phyloP scores from a whole-genome alignment of 192 early-diverging fungal genomes.

The Chytriomyces sp. region DNA sequence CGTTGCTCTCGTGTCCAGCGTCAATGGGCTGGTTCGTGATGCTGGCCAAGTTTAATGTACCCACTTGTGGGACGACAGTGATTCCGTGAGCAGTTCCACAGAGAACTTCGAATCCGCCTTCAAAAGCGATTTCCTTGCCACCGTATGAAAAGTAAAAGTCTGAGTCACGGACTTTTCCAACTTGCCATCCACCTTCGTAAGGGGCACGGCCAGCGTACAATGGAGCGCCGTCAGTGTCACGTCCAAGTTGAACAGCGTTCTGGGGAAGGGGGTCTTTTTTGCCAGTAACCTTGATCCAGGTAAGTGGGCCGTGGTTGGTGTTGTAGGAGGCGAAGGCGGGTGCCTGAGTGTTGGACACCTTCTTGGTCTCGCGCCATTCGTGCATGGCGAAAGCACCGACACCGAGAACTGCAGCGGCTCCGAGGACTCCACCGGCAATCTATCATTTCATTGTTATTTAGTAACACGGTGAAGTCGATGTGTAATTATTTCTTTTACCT shows the following conservation, averaged over 20 bases:
- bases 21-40: slow-evolving; percentile 52
- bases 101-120: slow-evolving; percentile 61
- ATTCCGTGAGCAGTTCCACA: slow-evolving; percentile 64
- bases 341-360: background rate
- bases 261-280: slow-evolving; percentile 40
- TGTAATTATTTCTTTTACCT: too few relatives aligned
- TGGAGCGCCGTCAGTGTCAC: slow-evolving; percentile 63
- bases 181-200: slow-evolving; percentile 42
- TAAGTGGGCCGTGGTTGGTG: slow-evolving; percentile 33
- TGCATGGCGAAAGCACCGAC: slow-evolving; percentile 44
- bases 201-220: slow-evolving; percentile 64
- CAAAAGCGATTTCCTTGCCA: slow-evolving; percentile 57
- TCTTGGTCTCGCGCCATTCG: slow-evolving; percentile 42
- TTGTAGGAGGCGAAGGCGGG: slow-evolving; percentile 31
- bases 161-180: slow-evolving; percentile 37
- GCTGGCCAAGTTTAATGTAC: slow-evolving; percentile 48
- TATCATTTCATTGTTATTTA: background rate
- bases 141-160: slow-evolving; percentile 57
- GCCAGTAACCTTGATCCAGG: slow-evolving; percentile 35
- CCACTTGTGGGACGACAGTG: slow-evolving; percentile 56
- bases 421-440: slow-evolving; percentile 46
- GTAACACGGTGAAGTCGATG: too few relatives aligned
- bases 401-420: slow-evolving; percentile 46
- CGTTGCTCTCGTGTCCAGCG: slow-evolving; percentile 63
- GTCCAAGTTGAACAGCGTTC: slow-evolving; percentile 63